Base-by-base conservation (phyloP, 106 monocot species). In the Acorus calamus region DNA sequence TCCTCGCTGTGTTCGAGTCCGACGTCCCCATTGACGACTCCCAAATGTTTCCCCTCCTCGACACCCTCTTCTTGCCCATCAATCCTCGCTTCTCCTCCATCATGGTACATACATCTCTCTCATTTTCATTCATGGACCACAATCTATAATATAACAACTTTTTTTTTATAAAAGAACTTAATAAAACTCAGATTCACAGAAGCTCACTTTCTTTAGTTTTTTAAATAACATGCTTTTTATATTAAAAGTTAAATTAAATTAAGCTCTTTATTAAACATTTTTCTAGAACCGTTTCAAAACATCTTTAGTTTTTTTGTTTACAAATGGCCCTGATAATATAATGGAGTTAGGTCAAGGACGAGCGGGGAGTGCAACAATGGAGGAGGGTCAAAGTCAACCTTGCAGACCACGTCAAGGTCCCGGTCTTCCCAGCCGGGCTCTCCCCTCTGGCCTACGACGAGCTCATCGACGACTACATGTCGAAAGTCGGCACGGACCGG, bases 11-110 rank as follows among this genome's bases (percentile, higher is more conserved):
- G 12, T 60, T 60, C 10, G 60, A 60, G 3, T 7, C 8, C 4
- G 0, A 42, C 8, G 14, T 60, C 44, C 44, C 60, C 11, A 9
- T 60, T 60, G 60, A 60, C 14, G 60, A 60, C 43, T 60, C 60
- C 8, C 0, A 6, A 3, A 10, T 46, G 9, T 45, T 60, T 3
- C 28, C 28, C 28, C 28, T 28, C 28, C 28, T 28, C 28, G 28
- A 28, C 28, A 28, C 28, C 1, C 28, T 44, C 6, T 60, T 60
- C 44, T n/a, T 60, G 6, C 60, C 60, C 2, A 7, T 60, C 42
- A 60, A 45, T 44, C 60, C 60, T 6, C 43, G 60, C 11, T 60
- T 60, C 44, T 60, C 60, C 4, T 60, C 60, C 3, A 60, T 60
- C 44, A 60, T 58, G 28, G 28, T 28, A 28, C 28, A 28, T 28